Conservation (phyloP, 371 early-diverging fungal genomes). For the Saksenaea oblongispora region DNA sequence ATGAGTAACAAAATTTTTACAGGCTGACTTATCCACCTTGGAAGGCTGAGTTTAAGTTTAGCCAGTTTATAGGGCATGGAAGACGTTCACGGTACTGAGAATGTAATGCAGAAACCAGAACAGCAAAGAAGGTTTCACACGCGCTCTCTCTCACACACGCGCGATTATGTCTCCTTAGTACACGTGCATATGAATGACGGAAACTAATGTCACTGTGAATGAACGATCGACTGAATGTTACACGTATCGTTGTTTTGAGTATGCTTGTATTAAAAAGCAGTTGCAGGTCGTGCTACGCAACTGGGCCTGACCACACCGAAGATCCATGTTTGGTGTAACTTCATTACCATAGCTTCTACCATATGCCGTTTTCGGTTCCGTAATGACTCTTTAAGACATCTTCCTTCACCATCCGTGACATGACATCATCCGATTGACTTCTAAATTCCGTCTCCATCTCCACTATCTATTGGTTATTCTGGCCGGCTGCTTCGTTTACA, state of each 20-base stretch:
- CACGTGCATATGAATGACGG: background rate
- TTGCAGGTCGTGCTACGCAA: background rate
- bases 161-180: background rate
- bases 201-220: background rate
- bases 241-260: background rate
- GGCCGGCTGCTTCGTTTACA: background rate
- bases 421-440: background rate
- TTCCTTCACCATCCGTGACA: background rate
- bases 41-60: background rate
- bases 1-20: background rate
- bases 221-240: constrained; percentile 3
- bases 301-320: background rate
- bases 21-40: background rate
- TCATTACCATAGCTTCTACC: too few relatives aligned
- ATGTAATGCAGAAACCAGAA: background rate
- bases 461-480: background rate
- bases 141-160: background rate
- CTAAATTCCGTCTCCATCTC: background rate
- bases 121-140: too few relatives aligned
- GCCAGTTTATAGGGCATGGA: background rate
- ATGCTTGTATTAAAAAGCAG: background rate
- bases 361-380: too few relatives aligned
- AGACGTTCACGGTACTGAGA: background rate
- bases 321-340: background rate
- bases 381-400: too few relatives aligned